These are phyloP conservation scores for Aspergillus latus DNA, from an alignment of 2,329 filamentous ascomycete genomes.

Conservation along the genomic window DNA sequence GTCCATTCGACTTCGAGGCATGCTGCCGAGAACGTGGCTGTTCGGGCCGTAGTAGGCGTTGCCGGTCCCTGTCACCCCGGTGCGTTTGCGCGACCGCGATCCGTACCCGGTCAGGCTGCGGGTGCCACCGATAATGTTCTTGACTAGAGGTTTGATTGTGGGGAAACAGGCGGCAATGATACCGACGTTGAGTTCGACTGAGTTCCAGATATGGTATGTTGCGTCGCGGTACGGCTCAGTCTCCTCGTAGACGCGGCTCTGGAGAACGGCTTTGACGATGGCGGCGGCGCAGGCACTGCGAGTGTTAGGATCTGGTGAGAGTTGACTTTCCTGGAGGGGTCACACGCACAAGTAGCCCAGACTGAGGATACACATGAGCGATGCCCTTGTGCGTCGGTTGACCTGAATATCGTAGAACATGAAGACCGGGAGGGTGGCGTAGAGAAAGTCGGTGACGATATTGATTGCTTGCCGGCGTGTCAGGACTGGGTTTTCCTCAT, in stretches of 20 bases:
- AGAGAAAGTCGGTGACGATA: conserved; percentile 43
- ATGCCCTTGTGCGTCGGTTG: conserved; percentile 36
- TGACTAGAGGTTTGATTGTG: conserved; percentile 34
- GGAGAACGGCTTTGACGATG: conserved; percentile 38
- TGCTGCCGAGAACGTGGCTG: conserved; percentile 15
- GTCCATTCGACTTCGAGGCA: conserved; percentile 10
- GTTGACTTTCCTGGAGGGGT: neutral
- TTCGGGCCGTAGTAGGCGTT: conserved; percentile 14
- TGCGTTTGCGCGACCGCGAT: conserved; percentile 13
- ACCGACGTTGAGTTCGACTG: conserved; percentile 32
- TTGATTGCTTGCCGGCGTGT: conserved; percentile 28
- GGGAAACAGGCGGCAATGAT: conserved; percentile 35
- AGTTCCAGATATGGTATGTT: conserved; percentile 48
- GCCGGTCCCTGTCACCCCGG: neutral
- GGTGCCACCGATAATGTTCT: conserved; percentile 23
- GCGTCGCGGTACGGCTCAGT: neutral
- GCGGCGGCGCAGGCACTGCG: conserved; percentile 41
- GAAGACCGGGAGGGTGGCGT: conserved; percentile 43
- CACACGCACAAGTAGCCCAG: conserved; percentile 44
- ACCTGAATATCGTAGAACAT: conserved; percentile 42
- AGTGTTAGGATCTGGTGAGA: neutral
- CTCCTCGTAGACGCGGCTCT: neutral
- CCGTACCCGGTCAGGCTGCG: conserved; percentile 16
- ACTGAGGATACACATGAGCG: conserved; percentile 40
- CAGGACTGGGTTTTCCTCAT: too few species aligned